Conservation (phyloP, 805 yeast genomes). For the Debaryomyces hansenii region DNA sequence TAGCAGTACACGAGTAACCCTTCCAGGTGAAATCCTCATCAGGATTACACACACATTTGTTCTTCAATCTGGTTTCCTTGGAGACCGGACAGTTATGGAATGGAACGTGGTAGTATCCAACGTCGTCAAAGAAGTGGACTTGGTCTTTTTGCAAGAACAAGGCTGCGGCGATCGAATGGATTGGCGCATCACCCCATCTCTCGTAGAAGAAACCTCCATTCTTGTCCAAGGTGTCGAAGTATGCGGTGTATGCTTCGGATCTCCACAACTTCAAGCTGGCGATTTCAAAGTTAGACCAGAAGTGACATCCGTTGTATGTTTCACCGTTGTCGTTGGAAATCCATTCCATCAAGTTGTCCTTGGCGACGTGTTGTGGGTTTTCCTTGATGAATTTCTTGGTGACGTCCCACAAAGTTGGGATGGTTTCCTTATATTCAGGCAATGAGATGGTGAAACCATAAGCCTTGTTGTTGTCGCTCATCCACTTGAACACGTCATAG, state of each 20-base stretch:
- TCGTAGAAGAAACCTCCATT: conserved; percentile 89
- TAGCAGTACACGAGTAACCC: conserved; percentile 69
- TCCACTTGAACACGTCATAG: conserved; percentile 79
- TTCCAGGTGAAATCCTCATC: conserved; percentile 75
- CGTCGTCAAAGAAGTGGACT: conserved; percentile 77
- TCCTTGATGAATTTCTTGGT: conserved; percentile 62
- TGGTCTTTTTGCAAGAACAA: conserved; percentile 67
- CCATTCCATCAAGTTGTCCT: conserved; percentile 66
- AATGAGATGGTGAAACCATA: conserved; percentile 85
- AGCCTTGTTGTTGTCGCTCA: conserved; percentile 71
- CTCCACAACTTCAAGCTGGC: conserved; percentile 74
- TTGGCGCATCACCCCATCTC: conserved; percentile 95
- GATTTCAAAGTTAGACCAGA: conserved; percentile 87
- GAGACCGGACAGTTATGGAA: conserved; percentile 80
- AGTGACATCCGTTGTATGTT: conserved; percentile 77
- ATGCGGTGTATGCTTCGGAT: conserved; percentile 63
- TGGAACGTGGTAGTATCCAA: conserved; percentile 84
- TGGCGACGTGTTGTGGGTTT: conserved; percentile 57
- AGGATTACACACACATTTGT: conserved; percentile 75
- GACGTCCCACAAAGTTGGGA: conserved; percentile 78
- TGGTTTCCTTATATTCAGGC: conserved; percentile 79
- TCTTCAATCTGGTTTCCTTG: conserved; percentile 50
- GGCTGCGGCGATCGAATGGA: conserved; percentile 83
- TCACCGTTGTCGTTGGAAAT: conserved; percentile 65
- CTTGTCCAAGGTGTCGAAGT: conserved; percentile 69